phyloP scores from a whole-genome alignment of 2,329 filamentous ascomycete genomes.

The Colletotrichum sp. region DNA sequence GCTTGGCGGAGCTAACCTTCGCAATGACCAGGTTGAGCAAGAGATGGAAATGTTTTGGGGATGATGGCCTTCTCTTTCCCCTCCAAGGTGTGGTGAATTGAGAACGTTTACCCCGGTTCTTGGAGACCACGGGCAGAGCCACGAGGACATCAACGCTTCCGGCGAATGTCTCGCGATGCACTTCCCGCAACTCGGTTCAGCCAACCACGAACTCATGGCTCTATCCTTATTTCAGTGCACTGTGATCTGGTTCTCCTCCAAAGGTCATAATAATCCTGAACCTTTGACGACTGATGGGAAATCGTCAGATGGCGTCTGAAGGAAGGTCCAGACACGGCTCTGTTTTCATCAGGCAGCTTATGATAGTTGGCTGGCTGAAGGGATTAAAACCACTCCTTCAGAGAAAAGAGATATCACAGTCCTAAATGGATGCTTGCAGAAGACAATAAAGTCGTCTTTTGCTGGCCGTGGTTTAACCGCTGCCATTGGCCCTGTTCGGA shows the following conservation, averaged over 20 bases:
- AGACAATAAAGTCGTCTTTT: not conserved
- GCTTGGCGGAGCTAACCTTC: not conserved
- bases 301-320: not conserved
- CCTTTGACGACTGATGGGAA: not conserved
- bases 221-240: not conserved
- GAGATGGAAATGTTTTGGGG: not conserved
- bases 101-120: not conserved
- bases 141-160: not conserved
- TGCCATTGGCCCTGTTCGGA: not conserved
- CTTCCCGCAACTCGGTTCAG: not conserved
- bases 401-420: not conserved
- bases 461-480: not conserved
- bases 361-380: not conserved
- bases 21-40: not conserved
- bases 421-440: not conserved
- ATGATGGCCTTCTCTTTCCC: not conserved
- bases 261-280: not conserved
- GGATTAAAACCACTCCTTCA: not conserved
- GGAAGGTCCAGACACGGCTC: not conserved
- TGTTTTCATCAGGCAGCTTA: not conserved
- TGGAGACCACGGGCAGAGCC: not conserved
- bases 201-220: not conserved
- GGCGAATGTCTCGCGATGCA: not conserved
- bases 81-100: not conserved
- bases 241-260: not conserved